Conservation (phyloP, 164 flowering plant genomes). For the Aristolochia fimbriata region DNA sequence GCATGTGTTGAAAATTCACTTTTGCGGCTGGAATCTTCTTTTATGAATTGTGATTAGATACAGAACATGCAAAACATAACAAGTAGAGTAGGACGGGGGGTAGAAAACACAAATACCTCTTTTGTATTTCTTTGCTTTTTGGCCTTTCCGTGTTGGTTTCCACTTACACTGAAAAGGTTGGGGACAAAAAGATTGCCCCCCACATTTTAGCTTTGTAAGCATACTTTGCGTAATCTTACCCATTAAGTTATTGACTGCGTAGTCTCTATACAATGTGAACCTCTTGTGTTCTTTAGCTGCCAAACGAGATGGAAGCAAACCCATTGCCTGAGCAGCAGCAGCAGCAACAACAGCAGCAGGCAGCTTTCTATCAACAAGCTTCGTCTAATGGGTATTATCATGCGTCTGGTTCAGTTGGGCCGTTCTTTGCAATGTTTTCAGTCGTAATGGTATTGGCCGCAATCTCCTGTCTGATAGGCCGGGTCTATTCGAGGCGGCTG, state of each 20-base stretch:
- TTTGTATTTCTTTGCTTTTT: slow-evolving; percentile 8
- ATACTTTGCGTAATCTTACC: background rate
- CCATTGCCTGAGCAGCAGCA: slow-evolving; percentile 22
- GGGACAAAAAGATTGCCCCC: background rate
- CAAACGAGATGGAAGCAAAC: background rate
- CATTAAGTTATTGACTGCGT: slow-evolving; percentile 4
- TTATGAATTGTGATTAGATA: slow-evolving; percentile 5
- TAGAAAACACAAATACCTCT: background rate
- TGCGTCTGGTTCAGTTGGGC: slow-evolving; percentile 38
- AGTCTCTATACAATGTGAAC: background rate
- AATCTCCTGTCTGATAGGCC: slow-evolving; percentile 36
- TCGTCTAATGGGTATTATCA: slow-evolving; percentile 16
- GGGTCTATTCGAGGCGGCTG: slow-evolving; percentile 15
- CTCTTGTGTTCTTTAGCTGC: no score
- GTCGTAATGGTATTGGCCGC: slow-evolving; percentile 32
- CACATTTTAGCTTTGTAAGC: background rate
- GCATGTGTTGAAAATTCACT: slow-evolving; percentile 8
- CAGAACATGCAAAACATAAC: slow-evolving; percentile 3
- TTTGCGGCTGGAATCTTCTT: slow-evolving; percentile 10
- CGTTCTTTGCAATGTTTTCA: slow-evolving; percentile 46
- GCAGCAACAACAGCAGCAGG: slow-evolving; percentile 9
- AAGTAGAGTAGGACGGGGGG: background rate
- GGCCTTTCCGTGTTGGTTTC: slow-evolving; percentile 10
- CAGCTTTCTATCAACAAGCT: slow-evolving; percentile 10
- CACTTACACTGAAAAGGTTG: slow-evolving; percentile 7